Percentiles rank a stretch among this genome's conserved stretches.
These are phyloP conservation scores for Jaminaea rosea DNA, from an alignment of 1,284 basidiomycete genomes.

Conservation along the genomic window DNA sequence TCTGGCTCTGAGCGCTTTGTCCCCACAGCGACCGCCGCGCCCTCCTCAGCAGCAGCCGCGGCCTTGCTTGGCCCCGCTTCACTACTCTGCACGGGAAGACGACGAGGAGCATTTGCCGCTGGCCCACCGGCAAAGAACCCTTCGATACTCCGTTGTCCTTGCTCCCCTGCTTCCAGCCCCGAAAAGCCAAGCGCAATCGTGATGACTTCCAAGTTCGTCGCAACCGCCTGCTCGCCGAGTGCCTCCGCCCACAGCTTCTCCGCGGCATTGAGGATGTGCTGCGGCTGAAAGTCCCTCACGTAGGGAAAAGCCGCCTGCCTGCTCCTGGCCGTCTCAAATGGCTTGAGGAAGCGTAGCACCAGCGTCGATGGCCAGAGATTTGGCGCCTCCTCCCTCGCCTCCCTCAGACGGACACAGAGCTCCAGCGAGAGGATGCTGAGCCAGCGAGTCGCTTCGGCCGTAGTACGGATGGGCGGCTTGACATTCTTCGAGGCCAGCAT, in stretches of 20 bases:
- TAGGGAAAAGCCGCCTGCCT: conserved; percentile 79
- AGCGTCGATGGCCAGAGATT: conserved; percentile 81
- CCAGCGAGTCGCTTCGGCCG: conserved; percentile 61
- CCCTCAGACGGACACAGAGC: conserved; percentile 69
- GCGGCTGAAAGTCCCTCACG: conserved; percentile 62
- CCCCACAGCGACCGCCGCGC: no score
- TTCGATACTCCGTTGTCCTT: conserved; percentile 76
- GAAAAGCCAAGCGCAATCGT: conserved; percentile 70
- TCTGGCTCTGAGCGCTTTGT: no score
- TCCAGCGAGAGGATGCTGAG: conserved; percentile 81
- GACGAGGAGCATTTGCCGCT: no score
- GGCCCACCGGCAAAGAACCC: conserved; percentile 68
- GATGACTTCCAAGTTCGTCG: conserved; percentile 54
- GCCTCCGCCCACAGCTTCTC: conserved; percentile 81
- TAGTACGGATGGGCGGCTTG: conserved; percentile 22
- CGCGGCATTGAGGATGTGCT: conserved; percentile 66
- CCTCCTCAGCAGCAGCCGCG: no score
- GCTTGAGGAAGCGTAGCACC: conserved; percentile 53
- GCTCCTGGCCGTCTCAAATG: conserved; percentile 59
- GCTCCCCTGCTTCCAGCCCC: conserved; percentile 69
- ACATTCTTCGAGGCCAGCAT: conserved; percentile 43
- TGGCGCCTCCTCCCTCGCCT: conserved; percentile 64
- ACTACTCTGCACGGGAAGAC: no score
- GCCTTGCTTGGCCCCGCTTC: no score
- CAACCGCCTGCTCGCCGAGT: conserved; percentile 49